These are phyloP conservation scores for Arthrocladium fulminans DNA, from an alignment of 2,329 filamentous ascomycete species.

Conservation along the genomic window DNA sequence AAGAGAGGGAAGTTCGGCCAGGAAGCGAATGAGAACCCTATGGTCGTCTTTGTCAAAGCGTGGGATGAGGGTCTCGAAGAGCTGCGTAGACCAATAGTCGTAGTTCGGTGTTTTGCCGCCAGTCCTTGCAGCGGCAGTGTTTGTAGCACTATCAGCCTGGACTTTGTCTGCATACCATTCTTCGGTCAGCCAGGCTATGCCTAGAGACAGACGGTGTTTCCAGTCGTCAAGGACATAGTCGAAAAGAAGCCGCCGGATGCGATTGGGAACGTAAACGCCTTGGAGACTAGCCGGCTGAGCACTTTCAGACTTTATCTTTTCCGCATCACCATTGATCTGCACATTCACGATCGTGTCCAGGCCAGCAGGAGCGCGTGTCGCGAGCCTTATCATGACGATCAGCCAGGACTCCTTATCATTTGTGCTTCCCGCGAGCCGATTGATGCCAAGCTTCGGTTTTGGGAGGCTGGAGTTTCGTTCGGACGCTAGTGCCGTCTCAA, in stretches of 20 bases:
- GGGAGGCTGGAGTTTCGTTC: slow-evolving; percentile 35
- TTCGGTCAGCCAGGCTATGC: slow-evolving; percentile 89
- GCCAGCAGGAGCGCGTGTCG: slow-evolving; percentile 66
- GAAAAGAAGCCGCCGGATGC: slow-evolving; percentile 72
- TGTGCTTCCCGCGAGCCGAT: slow-evolving; percentile 71
- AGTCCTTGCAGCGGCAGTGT: slow-evolving; percentile 38
- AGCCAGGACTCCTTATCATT: slow-evolving; percentile 87
- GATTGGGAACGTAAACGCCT: slow-evolving; percentile 40
- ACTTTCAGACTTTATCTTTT: slow-evolving; percentile 27
- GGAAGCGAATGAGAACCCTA: slow-evolving; percentile 77
- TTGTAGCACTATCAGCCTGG: slow-evolving; percentile 33
- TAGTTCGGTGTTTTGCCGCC: slow-evolving; percentile 53
- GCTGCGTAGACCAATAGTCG: slow-evolving; percentile 64
- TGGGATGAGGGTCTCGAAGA: slow-evolving; percentile 82
- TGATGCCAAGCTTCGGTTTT: slow-evolving; percentile 61
- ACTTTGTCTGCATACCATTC: slow-evolving; percentile 93
- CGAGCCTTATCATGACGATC: slow-evolving; percentile 74
- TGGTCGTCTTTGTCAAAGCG: slow-evolving; percentile 80
- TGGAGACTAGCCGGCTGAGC: slow-evolving; percentile 13
- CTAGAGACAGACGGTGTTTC: slow-evolving; percentile 76
- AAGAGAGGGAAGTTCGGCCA: slow-evolving; percentile 82
- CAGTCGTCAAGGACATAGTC: slow-evolving; percentile 88
- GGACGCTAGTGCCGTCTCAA: slow-evolving; percentile 32
- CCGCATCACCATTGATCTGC: slow-evolving; percentile 40
- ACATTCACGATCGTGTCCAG: slow-evolving; percentile 56